Conservation (phyloP, 352 stramenopile species). For the Phytophthora syringae region DNA sequence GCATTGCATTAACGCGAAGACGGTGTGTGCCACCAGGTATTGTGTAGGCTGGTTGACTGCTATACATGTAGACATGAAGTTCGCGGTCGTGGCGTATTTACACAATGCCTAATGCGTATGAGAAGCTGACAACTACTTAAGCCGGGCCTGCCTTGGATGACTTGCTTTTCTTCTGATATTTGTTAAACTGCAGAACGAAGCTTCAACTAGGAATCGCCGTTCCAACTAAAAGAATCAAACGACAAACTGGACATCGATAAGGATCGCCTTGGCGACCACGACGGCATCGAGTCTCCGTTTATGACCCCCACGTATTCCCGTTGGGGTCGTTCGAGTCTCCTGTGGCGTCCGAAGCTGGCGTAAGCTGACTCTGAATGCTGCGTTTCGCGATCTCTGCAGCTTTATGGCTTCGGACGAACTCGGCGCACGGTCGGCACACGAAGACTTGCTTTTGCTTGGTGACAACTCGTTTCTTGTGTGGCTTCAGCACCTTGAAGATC, state of each 20-base stretch:
- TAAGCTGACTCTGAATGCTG: conserved; percentile 20
- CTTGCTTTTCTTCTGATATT: background rate
- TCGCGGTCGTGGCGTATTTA: background rate
- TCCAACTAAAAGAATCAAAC: conserved; percentile 34
- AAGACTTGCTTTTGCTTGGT: conserved; percentile 31
- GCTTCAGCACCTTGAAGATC: conserved; percentile 23
- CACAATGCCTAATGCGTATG: conserved; percentile 1
- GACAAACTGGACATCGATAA: conserved; percentile 37
- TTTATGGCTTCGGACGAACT: conserved; percentile 39
- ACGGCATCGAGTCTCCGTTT: conserved; percentile 25
- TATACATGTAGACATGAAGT: background rate
- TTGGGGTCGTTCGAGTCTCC: conserved; percentile 11
- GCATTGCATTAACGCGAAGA: background rate
- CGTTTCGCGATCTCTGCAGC: conserved; percentile 25
- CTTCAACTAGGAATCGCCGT: too few species aligned
- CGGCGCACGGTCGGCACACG: conserved; percentile 31
- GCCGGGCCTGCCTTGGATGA: background rate
- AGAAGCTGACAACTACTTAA: conserved; percentile 20
- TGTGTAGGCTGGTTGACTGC: conserved; percentile 1
- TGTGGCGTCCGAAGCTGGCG: conserved; percentile 31
- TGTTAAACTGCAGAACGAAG: too few species aligned
- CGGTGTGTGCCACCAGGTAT: background rate
- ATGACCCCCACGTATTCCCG: conserved; percentile 34
- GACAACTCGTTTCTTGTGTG: conserved; percentile 25
- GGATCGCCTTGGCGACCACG: conserved; percentile 38